Evolutionary conservation across 495 filamentous ascomycete species (phyloP).

Genomic region (Rhizodiscina lignyota): DNA sequence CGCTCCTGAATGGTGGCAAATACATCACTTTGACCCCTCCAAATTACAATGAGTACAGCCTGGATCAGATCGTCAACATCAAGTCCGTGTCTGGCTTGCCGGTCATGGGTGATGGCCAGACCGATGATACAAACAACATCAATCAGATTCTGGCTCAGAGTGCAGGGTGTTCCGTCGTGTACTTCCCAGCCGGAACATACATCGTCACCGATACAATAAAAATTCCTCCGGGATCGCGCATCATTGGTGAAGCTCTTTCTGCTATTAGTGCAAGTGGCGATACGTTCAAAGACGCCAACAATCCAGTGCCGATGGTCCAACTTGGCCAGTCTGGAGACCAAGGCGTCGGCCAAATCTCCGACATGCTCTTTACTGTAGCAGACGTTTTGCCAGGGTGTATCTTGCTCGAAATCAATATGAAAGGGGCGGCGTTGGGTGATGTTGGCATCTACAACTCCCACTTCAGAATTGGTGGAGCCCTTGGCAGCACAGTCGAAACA

Average conservation of each 20-base stretch:
- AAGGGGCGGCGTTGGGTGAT: constrained; percentile 22
- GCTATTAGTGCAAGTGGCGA: constrained; percentile 1
- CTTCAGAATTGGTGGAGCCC: constrained; percentile 40
- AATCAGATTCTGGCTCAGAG: neutral
- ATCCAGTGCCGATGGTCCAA: constrained; percentile 1
- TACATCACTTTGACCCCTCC: neutral
- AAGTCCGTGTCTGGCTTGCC: neutral
- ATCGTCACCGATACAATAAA: constrained; percentile 2
- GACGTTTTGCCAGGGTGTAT: constrained; percentile 34
- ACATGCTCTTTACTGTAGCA: constrained; percentile 33
- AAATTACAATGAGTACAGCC: neutral
- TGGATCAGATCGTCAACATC: neutral
- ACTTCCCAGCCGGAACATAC: constrained; percentile 2
- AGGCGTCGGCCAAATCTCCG: constrained; percentile 10
- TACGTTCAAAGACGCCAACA: constrained; percentile 1
- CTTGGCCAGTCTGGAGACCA: constrained; percentile 3
- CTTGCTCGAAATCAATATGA: constrained; percentile 33
- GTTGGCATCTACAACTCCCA: constrained; percentile 41
- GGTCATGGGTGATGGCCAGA: neutral
- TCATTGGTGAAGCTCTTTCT: constrained; percentile 1
- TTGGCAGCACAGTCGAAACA: constrained; percentile 24
- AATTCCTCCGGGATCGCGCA: neutral
- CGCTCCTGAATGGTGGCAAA: too few relatives aligned
- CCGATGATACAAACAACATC: constrained; percentile 1
- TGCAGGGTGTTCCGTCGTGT: neutral